Percentiles rank a stretch among this genome's conserved stretches.
These are phyloP conservation scores for Raphanus hybrid DNA, from an alignment of 441 rosid species.

Conservation along the genomic window DNA sequence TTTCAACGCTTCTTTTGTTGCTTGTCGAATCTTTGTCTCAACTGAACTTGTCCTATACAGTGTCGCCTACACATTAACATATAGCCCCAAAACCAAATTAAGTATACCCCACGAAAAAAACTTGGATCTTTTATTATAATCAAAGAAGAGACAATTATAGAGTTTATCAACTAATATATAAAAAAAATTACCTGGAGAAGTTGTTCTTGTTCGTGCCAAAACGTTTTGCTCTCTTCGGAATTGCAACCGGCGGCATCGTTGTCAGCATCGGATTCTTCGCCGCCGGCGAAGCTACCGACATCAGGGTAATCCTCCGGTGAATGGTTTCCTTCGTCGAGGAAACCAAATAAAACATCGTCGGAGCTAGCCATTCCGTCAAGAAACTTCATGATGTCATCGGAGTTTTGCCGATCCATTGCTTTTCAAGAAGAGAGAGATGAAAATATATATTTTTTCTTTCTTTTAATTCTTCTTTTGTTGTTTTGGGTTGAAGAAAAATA, in stretches of 20 bases:
- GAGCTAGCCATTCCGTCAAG: slow-evolving; percentile 59
- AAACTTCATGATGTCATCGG: slow-evolving; percentile 52
- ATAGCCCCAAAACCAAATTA: background rate
- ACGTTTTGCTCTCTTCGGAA: slow-evolving; percentile 53
- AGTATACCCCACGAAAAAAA: background rate
- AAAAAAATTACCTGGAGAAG: slow-evolving; percentile 65
- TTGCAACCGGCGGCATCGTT: slow-evolving; percentile 36
- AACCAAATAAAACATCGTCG: slow-evolving; percentile 63
- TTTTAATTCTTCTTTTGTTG: background rate
- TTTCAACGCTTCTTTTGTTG: slow-evolving; percentile 57
- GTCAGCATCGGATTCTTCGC: slow-evolving; percentile 21
- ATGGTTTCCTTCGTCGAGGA: slow-evolving; percentile 46
- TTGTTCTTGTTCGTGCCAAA: slow-evolving; percentile 75
- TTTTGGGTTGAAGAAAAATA: slow-evolving; percentile 16
- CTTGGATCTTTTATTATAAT: background rate
- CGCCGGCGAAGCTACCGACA: slow-evolving; percentile 32
- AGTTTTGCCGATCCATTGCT: slow-evolving; percentile 32
- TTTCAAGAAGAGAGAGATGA: slow-evolving; percentile 12
- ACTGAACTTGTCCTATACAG: slow-evolving; percentile 60
- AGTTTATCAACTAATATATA: background rate
- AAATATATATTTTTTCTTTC: background rate
- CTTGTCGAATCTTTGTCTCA: slow-evolving; percentile 66
- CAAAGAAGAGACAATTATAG: background rate
- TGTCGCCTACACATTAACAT: slow-evolving; percentile 54
- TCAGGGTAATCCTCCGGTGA: slow-evolving; percentile 38